Percentiles rank a stretch among this genome's conserved stretches.
Conservation (phyloP, 768 basidiomycete genomes). For the Phylloporus sp. region DNA sequence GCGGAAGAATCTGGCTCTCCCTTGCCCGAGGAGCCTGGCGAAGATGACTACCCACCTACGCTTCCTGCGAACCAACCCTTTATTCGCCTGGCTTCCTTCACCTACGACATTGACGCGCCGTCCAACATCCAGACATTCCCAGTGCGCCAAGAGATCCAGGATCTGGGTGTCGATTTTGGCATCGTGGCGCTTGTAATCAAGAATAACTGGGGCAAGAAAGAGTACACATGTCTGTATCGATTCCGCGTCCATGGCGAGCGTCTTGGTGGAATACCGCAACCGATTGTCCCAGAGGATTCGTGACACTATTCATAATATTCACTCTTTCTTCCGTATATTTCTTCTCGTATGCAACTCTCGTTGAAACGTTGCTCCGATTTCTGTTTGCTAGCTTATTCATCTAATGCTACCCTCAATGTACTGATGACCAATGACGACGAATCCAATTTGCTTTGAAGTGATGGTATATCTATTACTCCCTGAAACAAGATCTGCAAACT, state of each 20-base stretch:
- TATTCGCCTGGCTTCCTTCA: constrained; percentile 64
- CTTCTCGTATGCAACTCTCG: constrained; percentile 3
- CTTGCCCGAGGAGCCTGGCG: constrained; percentile 22
- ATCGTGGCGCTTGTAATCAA: constrained; percentile 74
- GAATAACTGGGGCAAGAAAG: constrained; percentile 82
- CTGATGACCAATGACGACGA: constrained; percentile 25
- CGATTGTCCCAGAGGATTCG: constrained; percentile 26
- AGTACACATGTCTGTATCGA: constrained; percentile 87
- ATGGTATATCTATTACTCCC: no score
- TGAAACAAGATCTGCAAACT: background rate
- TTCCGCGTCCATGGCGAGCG: constrained; percentile 72
- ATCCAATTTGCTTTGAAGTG: constrained; percentile 1
- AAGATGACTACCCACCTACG: constrained; percentile 42
- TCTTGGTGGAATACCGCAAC: constrained; percentile 39
- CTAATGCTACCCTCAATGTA: constrained; percentile 21
- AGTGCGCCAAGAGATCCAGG: constrained; percentile 59
- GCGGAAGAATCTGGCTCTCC: constrained; percentile 28
- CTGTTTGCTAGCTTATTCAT: constrained; percentile 22
- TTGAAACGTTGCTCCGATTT: background rate
- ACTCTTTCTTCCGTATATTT: background rate
- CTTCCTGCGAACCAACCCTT: constrained; percentile 45
- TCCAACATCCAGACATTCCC: constrained; percentile 76
- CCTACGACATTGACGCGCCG: constrained; percentile 51
- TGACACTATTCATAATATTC: constrained; percentile 9
- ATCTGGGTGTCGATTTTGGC: constrained; percentile 77